Percentiles rank a stretch among this genome's conserved stretches.
Evolutionary conservation across 2,329 filamentous ascomycete genomes (phyloP).

Genomic region (Stylonectria norvegica): DNA sequence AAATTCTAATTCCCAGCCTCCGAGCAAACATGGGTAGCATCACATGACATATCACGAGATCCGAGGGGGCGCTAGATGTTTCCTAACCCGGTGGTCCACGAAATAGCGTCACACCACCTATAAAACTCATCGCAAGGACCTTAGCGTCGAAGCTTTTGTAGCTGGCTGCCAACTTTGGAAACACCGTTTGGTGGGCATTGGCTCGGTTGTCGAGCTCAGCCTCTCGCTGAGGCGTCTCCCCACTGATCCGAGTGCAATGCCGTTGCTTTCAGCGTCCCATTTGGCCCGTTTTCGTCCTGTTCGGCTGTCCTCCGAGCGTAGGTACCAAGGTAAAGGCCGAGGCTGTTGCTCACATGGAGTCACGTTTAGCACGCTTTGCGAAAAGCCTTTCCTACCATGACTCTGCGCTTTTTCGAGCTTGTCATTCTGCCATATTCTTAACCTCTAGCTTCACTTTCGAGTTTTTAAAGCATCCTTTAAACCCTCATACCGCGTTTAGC

Average conservation of each 20-base stretch:
- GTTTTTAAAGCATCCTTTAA: neutral
- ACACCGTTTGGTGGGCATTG: constrained; percentile 6
- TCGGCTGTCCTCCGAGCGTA: no score
- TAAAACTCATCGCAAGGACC: neutral
- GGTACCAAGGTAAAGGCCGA: no score
- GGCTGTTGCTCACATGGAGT: constrained; percentile 15
- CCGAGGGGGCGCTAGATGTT: constrained; percentile 2
- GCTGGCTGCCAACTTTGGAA: constrained; percentile 1
- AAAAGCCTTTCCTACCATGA: constrained; percentile 4
- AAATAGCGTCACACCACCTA: constrained; percentile 16
- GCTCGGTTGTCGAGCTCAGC: no score
- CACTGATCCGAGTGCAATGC: no score
- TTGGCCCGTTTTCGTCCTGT: no score
- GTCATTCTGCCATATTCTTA: neutral
- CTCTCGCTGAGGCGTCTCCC: no score
- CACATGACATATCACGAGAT: constrained; percentile 11
- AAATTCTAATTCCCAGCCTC: neutral
- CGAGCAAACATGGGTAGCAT: constrained; percentile 8
- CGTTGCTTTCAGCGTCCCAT: no score
- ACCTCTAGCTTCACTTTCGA: neutral
- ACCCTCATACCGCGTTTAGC: no score
- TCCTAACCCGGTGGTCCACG: constrained; percentile 1
- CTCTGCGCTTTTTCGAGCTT: constrained; percentile 6
- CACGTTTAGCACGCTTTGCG: constrained; percentile 13
- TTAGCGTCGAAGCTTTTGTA: constrained; percentile 2